Evolutionary conservation across 2,329 filamentous ascomycete species (phyloP).

Genomic region (Talaromyces pinophilus): DNA sequence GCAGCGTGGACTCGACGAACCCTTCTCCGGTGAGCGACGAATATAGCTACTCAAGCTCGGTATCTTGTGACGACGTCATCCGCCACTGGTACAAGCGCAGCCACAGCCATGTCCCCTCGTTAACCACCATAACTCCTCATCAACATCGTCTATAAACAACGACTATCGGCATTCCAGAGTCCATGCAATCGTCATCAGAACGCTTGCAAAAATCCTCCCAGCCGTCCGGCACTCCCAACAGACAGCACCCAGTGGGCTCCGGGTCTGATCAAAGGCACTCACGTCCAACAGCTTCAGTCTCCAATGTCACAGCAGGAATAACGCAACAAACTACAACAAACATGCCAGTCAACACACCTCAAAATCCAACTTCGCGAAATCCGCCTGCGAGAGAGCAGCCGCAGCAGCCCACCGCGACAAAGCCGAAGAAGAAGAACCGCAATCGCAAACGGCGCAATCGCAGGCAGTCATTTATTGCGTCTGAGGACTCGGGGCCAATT

Average conservation of each 20-base stretch:
- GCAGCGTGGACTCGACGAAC: neutral
- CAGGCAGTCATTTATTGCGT: constrained; percentile 75
- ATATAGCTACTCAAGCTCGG: neutral
- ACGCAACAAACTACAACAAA: neutral
- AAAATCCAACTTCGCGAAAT: constrained; percentile 24
- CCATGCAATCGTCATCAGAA: constrained; percentile 8
- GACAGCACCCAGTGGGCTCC: neutral
- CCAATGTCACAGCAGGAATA: neutral
- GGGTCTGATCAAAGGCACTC: constrained; percentile 9
- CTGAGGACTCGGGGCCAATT: constrained; percentile 54
- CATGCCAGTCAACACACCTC: constrained; percentile 9
- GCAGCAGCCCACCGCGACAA: constrained; percentile 28
- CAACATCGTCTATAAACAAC: neutral
- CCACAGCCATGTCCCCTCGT: neutral
- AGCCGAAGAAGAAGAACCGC: constrained; percentile 72
- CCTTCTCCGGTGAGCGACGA: neutral
- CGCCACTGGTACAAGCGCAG: constrained; percentile 15
- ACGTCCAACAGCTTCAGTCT: constrained; percentile 17
- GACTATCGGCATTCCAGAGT: neutral
- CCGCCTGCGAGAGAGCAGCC: constrained; percentile 22
- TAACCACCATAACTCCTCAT: neutral
- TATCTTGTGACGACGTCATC: constrained; percentile 22
- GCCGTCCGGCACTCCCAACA: neutral
- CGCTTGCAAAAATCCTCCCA: neutral
- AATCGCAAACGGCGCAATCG: constrained; percentile 77